phyloP scores from a whole-genome alignment of 257 asterid species.

The Nicotiana sylvestris region DNA sequence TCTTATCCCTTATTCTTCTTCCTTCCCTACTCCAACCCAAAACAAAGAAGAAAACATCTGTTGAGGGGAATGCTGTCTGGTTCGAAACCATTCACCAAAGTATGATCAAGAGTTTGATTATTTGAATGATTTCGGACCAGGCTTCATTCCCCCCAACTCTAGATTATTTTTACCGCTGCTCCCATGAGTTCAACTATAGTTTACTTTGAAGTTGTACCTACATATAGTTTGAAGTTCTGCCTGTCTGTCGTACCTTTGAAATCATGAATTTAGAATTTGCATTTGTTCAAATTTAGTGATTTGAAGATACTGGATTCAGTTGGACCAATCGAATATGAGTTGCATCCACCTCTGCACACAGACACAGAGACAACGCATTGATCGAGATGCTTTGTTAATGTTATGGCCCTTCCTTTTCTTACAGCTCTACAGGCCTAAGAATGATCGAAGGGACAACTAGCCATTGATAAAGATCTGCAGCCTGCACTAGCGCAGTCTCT shows the following conservation, averaged over 20 bases:
- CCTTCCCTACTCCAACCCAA: not conserved
- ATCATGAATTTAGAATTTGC: no score
- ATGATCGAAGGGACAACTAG: not conserved
- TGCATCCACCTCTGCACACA: no score
- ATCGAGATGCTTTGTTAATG: not conserved
- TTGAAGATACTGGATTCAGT: no score
- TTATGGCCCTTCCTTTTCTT: not conserved
- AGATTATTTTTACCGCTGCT: not conserved
- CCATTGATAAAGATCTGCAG: not conserved
- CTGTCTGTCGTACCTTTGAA: no score
- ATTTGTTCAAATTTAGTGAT: no score
- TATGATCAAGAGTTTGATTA: not conserved
- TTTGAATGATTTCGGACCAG: constrained; percentile 81
- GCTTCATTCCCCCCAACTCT: constrained; percentile 61
- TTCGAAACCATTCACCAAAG: constrained; percentile 35
- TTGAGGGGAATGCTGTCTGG: constrained; percentile 51
- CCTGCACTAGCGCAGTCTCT: not conserved
- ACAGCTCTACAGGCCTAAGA: not conserved
- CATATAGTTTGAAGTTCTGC: no score
- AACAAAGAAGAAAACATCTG: not conserved
- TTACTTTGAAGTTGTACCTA: no score
- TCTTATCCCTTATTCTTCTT: not conserved
- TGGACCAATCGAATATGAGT: no score
- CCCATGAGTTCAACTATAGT: no score
- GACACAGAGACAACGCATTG: no score